phyloP scores from a whole-genome alignment of 2,329 filamentous ascomycete genomes.

The Lomentospora prolificans region DNA sequence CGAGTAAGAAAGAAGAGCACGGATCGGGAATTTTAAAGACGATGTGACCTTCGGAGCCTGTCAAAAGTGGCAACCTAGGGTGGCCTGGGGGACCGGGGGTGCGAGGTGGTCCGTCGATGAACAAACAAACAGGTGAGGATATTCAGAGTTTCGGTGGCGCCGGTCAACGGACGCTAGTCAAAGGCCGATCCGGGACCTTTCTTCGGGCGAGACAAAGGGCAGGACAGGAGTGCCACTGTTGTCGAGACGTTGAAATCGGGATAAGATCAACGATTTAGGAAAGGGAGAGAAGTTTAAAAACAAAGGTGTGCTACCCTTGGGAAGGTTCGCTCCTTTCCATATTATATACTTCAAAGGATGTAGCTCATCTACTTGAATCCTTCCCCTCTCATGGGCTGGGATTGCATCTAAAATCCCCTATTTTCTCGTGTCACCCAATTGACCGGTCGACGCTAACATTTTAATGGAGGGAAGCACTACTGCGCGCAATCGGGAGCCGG shows the following conservation, averaged over 20 bases:
- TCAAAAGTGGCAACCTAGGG: not conserved
- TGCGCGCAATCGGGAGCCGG: not conserved
- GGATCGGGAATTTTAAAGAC: not conserved
- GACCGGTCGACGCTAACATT: not conserved
- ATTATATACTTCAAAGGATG: too few species aligned
- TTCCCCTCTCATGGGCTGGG: not conserved
- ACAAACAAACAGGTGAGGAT: slow-evolving; percentile 1
- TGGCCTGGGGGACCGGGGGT: not conserved
- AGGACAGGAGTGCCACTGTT: not conserved
- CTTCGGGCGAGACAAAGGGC: not conserved
- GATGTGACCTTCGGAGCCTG: not conserved
- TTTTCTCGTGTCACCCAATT: too few species aligned
- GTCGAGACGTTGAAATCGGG: too few species aligned
- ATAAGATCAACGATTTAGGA: not conserved
- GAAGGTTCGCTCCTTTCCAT: not conserved
- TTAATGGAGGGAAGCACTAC: not conserved
- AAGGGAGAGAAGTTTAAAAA: not conserved
- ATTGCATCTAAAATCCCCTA: too few species aligned
- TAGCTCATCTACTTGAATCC: not conserved
- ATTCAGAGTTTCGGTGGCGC: not conserved
- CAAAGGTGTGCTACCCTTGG: not conserved
- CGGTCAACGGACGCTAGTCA: not conserved
- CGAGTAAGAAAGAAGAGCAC: not conserved
- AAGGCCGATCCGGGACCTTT: not conserved
- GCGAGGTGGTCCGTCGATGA: not conserved